Conservation (phyloP, 805 yeast genomes). For the Wickerhamiella shivajii region DNA sequence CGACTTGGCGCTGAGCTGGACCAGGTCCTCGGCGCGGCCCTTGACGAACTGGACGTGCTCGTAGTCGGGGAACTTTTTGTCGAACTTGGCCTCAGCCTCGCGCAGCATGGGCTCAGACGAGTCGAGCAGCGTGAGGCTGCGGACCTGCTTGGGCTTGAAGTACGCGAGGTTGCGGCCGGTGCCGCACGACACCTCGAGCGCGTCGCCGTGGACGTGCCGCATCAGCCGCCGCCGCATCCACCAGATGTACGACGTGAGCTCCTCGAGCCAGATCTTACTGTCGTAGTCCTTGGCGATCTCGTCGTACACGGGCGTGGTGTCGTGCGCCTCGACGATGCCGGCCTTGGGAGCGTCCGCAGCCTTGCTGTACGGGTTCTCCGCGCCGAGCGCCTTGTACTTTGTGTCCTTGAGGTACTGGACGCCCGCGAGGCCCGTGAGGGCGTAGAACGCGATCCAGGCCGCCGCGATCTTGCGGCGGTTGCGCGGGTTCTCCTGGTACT, state of each 20-base stretch:
- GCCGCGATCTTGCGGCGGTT: slow-evolving; percentile 13
- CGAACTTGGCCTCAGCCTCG: slow-evolving; percentile 58
- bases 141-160: slow-evolving; percentile 41
- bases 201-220: slow-evolving; percentile 73
- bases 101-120: slow-evolving; percentile 79
- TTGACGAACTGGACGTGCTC: slow-evolving; percentile 72
- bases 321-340: slow-evolving; percentile 29
- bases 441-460: slow-evolving; percentile 15
- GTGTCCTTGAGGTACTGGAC: slow-evolving; percentile 24
- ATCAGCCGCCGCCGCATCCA: slow-evolving; percentile 64
- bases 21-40: slow-evolving; percentile 76
- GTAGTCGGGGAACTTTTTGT: slow-evolving; percentile 48
- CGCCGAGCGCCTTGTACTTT: slow-evolving; percentile 25
- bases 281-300: slow-evolving; percentile 70
- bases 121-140: slow-evolving; percentile 73
- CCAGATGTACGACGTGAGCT: slow-evolving; percentile 32
- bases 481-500: slow-evolving; percentile 11
- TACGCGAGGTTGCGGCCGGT: slow-evolving; percentile 87
- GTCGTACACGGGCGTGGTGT: slow-evolving; percentile 56
- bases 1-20: slow-evolving; percentile 34
- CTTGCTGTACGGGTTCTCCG: slow-evolving; percentile 21
- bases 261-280: slow-evolving; percentile 61
- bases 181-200: slow-evolving; percentile 87
- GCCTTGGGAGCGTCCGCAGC: slow-evolving; percentile 11
- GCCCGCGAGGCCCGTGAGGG: slow-evolving; percentile 16